Conservation (phyloP, 768 basidiomycete genomes). For the Rhodotorula diobovata region DNA sequence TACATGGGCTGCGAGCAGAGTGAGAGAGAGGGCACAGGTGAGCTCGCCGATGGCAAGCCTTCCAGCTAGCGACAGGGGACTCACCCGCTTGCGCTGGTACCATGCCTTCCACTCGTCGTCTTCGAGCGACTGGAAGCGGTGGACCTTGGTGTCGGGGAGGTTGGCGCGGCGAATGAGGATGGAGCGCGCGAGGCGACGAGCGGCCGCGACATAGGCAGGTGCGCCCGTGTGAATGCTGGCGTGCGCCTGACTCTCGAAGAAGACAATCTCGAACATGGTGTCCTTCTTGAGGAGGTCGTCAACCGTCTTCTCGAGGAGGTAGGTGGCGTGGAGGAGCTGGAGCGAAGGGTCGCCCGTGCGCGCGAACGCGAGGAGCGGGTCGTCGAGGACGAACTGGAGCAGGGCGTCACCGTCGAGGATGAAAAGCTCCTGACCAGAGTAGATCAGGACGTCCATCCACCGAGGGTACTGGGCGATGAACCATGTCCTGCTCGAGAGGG, state of each 20-base stretch:
- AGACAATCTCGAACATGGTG: slow-evolving; percentile 61
- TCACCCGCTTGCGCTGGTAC: slow-evolving; percentile 51
- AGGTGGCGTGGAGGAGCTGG: slow-evolving; percentile 62
- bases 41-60: slow-evolving; percentile 16
- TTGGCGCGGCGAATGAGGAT: slow-evolving; percentile 56
- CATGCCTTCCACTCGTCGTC: slow-evolving; percentile 57
- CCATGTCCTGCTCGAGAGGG: slow-evolving; percentile 10
- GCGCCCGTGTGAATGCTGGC: slow-evolving; percentile 50
- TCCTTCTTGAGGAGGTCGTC: slow-evolving; percentile 54
- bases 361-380: slow-evolving; percentile 60
- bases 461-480: slow-evolving; percentile 41
- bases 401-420: slow-evolving; percentile 67
- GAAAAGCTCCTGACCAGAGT: slow-evolving; percentile 64
- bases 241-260: slow-evolving; percentile 59
- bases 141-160: slow-evolving; percentile 50
- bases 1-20: slow-evolving; percentile 60
- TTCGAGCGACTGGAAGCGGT: slow-evolving; percentile 52
- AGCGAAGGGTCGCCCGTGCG: slow-evolving; percentile 55
- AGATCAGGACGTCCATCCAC: slow-evolving; percentile 70
- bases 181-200: slow-evolving; percentile 56
- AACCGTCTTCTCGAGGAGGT: slow-evolving; percentile 56
- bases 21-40: slow-evolving; percentile 16
- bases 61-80: neutral
- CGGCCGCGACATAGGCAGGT: slow-evolving; percentile 48
- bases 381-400: slow-evolving; percentile 58